Base-by-base conservation (phyloP, 179 eudicot genomes). In the Heliamphora pulchella region DNA sequence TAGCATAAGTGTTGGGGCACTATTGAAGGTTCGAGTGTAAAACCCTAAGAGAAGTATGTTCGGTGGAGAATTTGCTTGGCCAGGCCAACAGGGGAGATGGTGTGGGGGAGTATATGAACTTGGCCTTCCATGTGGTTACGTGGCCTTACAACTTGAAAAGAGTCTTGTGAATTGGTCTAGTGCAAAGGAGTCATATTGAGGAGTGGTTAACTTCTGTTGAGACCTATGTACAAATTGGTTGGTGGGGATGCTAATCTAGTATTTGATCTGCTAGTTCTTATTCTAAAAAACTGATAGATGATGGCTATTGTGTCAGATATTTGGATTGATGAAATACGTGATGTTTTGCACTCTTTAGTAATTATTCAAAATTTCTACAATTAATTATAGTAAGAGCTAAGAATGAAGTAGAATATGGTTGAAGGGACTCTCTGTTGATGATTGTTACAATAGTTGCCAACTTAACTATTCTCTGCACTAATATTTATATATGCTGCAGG, bases 401-500 rank as follows among this genome's bases (percentile, higher is more conserved):
- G 57, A 71, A 54, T 18, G 53, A 71, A 71, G 22, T 50, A n/a
- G 22, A 10, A 71, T 47, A 4, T 5, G 17, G 63, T 54, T n/a
- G 1, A 22, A n/a, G 63, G 15, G 62, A 48, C 14, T n/a, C 3
- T 18, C 43, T 31, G 46, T 71, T 50, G 72, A 17, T 53, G 53
- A 63, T 66, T 43, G 44, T 67, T 59, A 75, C 48, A 71, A 8
- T 18, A 51, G 69, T 15, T n/a, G 63, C 77, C n/a, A 13, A 31
- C 31, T 31, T 31, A 31, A 31, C 31, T 31, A 31, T 31, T 31
- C 31, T 71, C 59, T 65, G 70, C 43, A 2, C 70, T 53, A 68
- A 55, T 53, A 22, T 46, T 64, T 54, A 4, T 46, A 7, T 85
- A 41, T 59, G 58, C 44, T 80, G 76, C 86, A 96, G 98, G 91